Evolutionary conservation across 352 stramenopile species (phyloP), one percentile per base, ranked within the genome.

Genomic region (Pilasporangium apinafurcum): DNA sequence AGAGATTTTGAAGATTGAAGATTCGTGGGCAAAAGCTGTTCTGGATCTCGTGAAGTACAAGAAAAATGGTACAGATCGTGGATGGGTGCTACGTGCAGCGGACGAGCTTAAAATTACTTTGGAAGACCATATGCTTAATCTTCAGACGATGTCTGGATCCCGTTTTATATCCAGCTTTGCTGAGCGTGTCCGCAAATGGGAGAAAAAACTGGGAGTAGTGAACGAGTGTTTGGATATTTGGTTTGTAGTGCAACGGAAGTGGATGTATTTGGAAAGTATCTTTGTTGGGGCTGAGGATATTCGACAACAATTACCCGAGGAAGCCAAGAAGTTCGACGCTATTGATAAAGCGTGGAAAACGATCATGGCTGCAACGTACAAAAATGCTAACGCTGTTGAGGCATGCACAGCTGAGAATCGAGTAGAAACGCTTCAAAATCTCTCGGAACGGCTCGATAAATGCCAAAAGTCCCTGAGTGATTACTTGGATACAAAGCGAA

Each of bases 241-340:
- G 88, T 97, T 95, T 42, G 73, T 94, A 18, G 90, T 97, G 13
- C 90, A 97, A 64, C 79, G 86, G 25, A 96, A 97, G 62, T 97
- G 90, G 90, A 96, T 97, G 88, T 97, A 97, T 51, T 75, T 97
- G 14, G 90, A 97, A 49, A 95, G 79, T 45, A 97, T 97, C 53
- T 97, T 97, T 43, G 83, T 97, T 9, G 87, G 87, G 2, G 83
- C 85, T 0, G 89, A 97, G 53, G 90, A 97, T 51, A 97, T 97
- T 56, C 83, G 90, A 0, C 83, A 96, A 42, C 90, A 97, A 50
- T 57, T 97, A 5, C 90, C 89, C 0, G 90, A 97, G 32, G 89
- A 97, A 54, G 90, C 90, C 0, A 96, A 96, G 42, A 96, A 96
- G 51, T 97, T 97, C 55, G 90, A 97, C 41, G 69, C 80, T 1